Percentiles rank a stretch among this genome's conserved stretches.
phyloP scores from a whole-genome alignment of 192 early-diverging fungal genomes.

The Coemansia sp. region DNA sequence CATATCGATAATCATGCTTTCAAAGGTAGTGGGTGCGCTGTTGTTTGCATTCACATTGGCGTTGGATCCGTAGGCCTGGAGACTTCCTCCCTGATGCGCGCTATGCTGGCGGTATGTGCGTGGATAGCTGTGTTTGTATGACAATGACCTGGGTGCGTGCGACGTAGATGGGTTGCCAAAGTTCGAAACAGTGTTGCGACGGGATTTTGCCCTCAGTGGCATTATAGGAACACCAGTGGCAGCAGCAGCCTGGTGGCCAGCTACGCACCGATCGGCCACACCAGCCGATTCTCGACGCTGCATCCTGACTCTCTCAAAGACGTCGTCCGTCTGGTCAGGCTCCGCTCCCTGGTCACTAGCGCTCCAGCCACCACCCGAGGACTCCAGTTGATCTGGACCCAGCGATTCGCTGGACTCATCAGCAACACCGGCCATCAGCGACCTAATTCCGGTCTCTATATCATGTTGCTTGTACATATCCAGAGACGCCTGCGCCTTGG shows the following conservation, averaged over 20 bases:
- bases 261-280: not conserved
- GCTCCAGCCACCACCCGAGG: constrained; percentile 11
- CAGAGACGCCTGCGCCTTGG: constrained; percentile 67
- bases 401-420: constrained; percentile 11
- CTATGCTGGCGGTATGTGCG: not conserved
- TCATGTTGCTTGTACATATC: constrained; percentile 56
- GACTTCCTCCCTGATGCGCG: not conserved
- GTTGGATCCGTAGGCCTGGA: not conserved
- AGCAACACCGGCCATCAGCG: constrained; percentile 31
- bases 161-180: not conserved
- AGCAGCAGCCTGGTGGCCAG: not conserved
- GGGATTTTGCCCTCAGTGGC: not conserved
- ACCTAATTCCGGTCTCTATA: constrained; percentile 39
- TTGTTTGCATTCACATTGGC: not conserved
- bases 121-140: not conserved
- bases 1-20: constrained; percentile 47
- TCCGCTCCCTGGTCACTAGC: constrained; percentile 2
- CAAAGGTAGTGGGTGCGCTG: constrained; percentile 16
- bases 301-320: not conserved
- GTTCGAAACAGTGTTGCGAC: constrained; percentile 7
- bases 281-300: not conserved
- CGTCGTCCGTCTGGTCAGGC: not conserved
- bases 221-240: not conserved
- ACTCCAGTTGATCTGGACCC: constrained; percentile 20
- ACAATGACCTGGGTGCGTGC: not conserved